A percentile compares a stretch with the other conserved stretches of the same genome.
Conservation (phyloP, 2,329 filamentous ascomycete genomes). For the Dactylellina drechsleri region DNA sequence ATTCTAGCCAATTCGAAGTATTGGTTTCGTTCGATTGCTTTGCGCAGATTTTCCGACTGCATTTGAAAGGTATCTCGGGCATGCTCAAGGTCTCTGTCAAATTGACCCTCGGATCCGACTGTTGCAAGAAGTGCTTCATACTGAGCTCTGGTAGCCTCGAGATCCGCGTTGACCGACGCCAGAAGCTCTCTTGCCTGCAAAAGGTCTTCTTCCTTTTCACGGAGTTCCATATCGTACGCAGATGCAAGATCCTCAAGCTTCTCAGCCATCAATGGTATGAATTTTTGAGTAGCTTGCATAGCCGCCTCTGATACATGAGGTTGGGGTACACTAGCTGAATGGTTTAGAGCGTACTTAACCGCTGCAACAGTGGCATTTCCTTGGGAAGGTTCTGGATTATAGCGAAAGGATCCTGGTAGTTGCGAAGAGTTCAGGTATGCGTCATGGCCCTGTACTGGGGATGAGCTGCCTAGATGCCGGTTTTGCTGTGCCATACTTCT, state of each 20-base stretch:
- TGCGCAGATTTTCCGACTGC: slow-evolving; percentile 38
- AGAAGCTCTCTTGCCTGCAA: slow-evolving; percentile 74
- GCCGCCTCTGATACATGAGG: slow-evolving; percentile 72
- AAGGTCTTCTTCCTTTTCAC: slow-evolving; percentile 76
- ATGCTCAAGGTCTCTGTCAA: slow-evolving; percentile 54
- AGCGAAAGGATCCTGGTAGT: slow-evolving; percentile 50
- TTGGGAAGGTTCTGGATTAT: slow-evolving; percentile 49
- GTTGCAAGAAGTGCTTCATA: slow-evolving; percentile 57
- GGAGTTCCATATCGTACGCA: slow-evolving; percentile 78
- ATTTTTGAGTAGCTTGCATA: slow-evolving; percentile 74
- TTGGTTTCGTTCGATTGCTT: slow-evolving; percentile 52
- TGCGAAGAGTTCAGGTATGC: slow-evolving; percentile 62
- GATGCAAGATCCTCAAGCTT: slow-evolving; percentile 76
- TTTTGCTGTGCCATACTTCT: slow-evolving; percentile 73
- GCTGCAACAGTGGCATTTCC: slow-evolving; percentile 57
- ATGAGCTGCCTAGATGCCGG: slow-evolving; percentile 75
- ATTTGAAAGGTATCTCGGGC: slow-evolving; percentile 39
- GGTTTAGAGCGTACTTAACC: slow-evolving; percentile 57
- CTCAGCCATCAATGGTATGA: slow-evolving; percentile 75
- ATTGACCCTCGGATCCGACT: slow-evolving; percentile 55
- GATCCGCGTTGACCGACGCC: slow-evolving; percentile 73
- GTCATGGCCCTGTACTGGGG: slow-evolving; percentile 68
- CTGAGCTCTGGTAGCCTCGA: slow-evolving; percentile 56
- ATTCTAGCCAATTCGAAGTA: slow-evolving; percentile 45
- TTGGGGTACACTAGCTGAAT: slow-evolving; percentile 57